Base-by-base conservation (phyloP, 305 asterid genomes). In the Rubia tinctorum region DNA sequence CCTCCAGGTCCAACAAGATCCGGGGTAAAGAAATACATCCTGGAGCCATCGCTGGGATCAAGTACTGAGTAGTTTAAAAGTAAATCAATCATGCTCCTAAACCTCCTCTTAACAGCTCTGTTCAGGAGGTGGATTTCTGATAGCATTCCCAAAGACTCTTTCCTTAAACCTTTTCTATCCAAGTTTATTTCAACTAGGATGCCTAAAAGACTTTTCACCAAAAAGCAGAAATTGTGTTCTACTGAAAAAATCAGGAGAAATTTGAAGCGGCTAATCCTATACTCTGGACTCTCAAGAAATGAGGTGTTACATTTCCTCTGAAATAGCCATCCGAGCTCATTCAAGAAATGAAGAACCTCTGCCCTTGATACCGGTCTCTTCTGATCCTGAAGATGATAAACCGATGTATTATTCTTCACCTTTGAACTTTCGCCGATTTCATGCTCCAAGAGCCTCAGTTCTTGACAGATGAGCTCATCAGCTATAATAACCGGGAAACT, bases 311-410 rank as follows among this genome's bases (percentile, higher is more conserved):
- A 74, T 68, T 90, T 92, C 82, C 94, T 83, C 80, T 90, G 97
- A 69, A 90, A 92, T 42, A 92, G 76, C 98, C 98, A 92, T 66
- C 98, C 97, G 25, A 92, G 89, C 82, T 90, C 97, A 78, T 92
- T 81, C 82, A 90, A 78, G 82, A 90, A 92, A 79, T 80, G 89
- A 73, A 88, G 80, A 72, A 78, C 78, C 78, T 79, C 82, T 76
- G 82, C 90, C 80, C 86, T 80, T 39, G 88, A 82, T 66, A 78
- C 72, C 43, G 88, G 74, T 71, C 68, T 72, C 42, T 77, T 84
- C 20, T 73, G 62, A 68, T 68, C 81, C 76, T 75, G 85, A 73
- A 69, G 72, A 37, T 73, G 58, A 77, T 79, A 56, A 8, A 81
- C 75, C 42, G 82, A 56, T 67, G 69, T 56, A 55, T 49, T 71